Evolutionary conservation across 2,329 filamentous ascomycete genomes (phyloP), one percentile per base, ranked within the genome.

Genomic region (Juglanconis oblonga): DNA sequence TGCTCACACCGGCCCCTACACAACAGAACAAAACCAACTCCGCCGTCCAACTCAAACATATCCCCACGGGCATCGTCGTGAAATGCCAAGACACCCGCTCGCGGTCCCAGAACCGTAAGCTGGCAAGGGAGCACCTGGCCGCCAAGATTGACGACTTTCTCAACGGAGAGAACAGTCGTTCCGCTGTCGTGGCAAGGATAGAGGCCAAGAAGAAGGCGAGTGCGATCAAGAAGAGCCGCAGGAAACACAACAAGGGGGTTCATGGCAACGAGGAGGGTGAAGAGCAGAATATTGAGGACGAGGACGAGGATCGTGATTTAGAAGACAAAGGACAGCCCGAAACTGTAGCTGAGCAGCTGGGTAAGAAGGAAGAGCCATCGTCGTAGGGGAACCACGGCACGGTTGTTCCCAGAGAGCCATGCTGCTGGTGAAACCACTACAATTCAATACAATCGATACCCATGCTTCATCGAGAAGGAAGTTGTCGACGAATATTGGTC

Each of bases 41-140:
- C 0, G 94, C 94, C 42, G 94, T 97, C 2, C 95, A 99, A 73
- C 81, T 99, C 40, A 95, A 89, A 67, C 95, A 99, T 74, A 77
- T 90, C 14, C 92, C 94, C 5, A 96, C 93, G 0, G 94, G 94
- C 63, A 86, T 97, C 56, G 93, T 98, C 13, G 85, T 99, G 64
- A 99, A 99, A 77, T 94, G 87, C 58, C 95, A 99, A 76, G 92
- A 89, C 24, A 98, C 95, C 8, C 87, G 95, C 52, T 96, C 91
- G 1, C 86, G 92, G 17, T 84, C 84, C 59, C 90, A 96, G 75
- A 99, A 99, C 73, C 86, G 93, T 64, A 93, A 90, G 73, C 88
- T 91, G 64, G 95, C 95, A 11, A 84, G 93, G 45, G 81, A 87
- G 65, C 78, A 96, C 47, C 81, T 97, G 35, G 90, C 90, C 31